Conservation (phyloP, 2,329 filamentous ascomycete genomes). For the Macroventuria anomochaeta region DNA sequence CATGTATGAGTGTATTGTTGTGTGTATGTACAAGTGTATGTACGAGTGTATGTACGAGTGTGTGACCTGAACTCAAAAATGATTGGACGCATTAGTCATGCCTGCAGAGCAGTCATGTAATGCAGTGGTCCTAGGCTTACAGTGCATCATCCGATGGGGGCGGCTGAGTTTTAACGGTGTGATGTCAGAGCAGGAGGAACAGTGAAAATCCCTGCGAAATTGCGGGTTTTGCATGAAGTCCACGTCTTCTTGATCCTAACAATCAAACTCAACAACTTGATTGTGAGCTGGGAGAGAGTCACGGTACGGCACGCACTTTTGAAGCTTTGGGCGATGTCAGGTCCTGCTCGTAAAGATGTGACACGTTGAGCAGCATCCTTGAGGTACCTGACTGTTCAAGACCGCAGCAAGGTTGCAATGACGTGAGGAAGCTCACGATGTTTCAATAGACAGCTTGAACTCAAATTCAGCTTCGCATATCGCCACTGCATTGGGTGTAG, state of each 20-base stretch:
- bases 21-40: too few species aligned
- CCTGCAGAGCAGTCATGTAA: too few species aligned
- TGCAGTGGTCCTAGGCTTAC: too few species aligned
- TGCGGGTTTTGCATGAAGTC: too few species aligned
- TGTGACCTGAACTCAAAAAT: too few species aligned
- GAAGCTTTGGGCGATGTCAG: neutral
- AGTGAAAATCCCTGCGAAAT: too few species aligned
- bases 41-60: too few species aligned
- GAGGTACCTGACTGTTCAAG: neutral
- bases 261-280: neutral
- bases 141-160: too few species aligned
- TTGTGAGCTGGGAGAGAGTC: neutral
- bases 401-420: neutral
- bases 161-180: neutral
- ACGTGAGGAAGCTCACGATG: neutral
- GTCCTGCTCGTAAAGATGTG: neutral
- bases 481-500: too few species aligned
- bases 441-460: neutral
- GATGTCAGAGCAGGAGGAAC: neutral
- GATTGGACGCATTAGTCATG: too few species aligned
- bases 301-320: neutral
- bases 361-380: neutral
- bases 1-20: too few species aligned
- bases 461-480: too few species aligned
- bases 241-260: neutral